Conservation (phyloP, 2,329 filamentous ascomycete genomes). For the Talaromyces amestolkiae region DNA sequence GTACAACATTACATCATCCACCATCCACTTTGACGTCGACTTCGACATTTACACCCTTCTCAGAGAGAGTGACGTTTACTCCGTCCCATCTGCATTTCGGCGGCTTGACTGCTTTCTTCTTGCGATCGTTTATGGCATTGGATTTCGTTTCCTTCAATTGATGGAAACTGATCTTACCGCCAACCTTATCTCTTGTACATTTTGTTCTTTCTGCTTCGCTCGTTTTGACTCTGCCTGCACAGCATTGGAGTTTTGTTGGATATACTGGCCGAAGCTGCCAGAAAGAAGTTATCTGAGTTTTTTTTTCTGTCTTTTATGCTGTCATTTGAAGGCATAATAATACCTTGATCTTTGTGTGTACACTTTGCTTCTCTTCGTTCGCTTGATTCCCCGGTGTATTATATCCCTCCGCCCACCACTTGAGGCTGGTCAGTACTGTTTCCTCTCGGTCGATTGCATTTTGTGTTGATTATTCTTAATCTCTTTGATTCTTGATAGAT, state of each 20-base stretch:
- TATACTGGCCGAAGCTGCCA: conserved; percentile 7
- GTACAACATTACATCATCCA: conserved; percentile 19
- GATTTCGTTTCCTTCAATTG: background rate
- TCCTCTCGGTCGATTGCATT: conserved; percentile 16
- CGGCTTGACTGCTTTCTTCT: background rate
- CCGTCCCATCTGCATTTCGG: background rate
- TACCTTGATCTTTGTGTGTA: conserved; percentile 8
- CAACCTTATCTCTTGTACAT: conserved; percentile 1
- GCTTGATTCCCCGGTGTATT: conserved; percentile 20
- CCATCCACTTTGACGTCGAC: background rate
- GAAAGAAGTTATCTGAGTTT: conserved; percentile 10
- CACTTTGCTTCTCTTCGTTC: conserved; percentile 11
- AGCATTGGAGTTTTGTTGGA: conserved; percentile 17
- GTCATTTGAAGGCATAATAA: conserved; percentile 4
- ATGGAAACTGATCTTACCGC: background rate
- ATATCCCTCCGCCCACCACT: background rate
- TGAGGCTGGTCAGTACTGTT: conserved; percentile 11
- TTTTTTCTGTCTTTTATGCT: conserved; percentile 10
- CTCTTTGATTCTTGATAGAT: conserved; percentile 17
- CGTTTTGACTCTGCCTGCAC: conserved; percentile 15
- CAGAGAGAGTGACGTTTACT: background rate
- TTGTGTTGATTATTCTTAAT: conserved; percentile 4
- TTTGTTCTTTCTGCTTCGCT: conserved; percentile 7
- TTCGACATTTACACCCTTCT: background rate
- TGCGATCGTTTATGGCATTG: background rate